phyloP scores from a whole-genome alignment of 2,329 filamentous ascomycete species.

The Fusarium lateritium region DNA sequence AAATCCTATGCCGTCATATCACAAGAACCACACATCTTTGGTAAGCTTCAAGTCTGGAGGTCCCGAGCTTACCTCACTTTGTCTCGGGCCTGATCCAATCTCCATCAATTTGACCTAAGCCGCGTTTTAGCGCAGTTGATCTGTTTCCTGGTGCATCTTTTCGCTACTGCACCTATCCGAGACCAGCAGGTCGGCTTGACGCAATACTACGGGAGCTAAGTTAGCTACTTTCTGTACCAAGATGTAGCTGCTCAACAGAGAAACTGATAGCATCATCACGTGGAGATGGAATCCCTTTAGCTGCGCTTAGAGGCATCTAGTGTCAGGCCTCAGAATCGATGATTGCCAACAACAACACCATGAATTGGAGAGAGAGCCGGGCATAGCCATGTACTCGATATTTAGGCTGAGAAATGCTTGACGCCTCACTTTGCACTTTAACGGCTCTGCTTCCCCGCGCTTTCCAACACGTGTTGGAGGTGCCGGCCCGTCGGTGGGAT shows the following conservation, averaged over 20 bases:
- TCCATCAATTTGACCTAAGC: slow-evolving; percentile 31
- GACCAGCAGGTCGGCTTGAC: slow-evolving; percentile 46
- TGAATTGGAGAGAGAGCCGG: slow-evolving; percentile 4
- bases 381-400: slow-evolving; percentile 14
- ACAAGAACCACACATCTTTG: slow-evolving; percentile 19
- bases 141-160: slow-evolving; percentile 37
- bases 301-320: slow-evolving; percentile 9
- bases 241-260: slow-evolving; percentile 21
- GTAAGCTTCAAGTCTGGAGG: slow-evolving; percentile 24
- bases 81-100: slow-evolving; percentile 29
- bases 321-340: slow-evolving; percentile 43
- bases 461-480: slow-evolving; percentile 15
- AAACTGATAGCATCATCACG: slow-evolving; percentile 34
- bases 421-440: slow-evolving; percentile 40
- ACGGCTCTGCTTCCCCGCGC: slow-evolving; percentile 13
- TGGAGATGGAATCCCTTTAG: slow-evolving; percentile 9
- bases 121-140: slow-evolving; percentile 42
- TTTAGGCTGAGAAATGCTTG: slow-evolving; percentile 17
- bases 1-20: slow-evolving; percentile 27
- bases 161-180: slow-evolving; percentile 46
- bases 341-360: slow-evolving; percentile 12
- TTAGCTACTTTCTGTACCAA: slow-evolving; percentile 15
- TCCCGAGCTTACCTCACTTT: slow-evolving; percentile 45
- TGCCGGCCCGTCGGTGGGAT: slow-evolving; percentile 25
- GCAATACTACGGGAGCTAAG: slow-evolving; percentile 42